Evolutionary conservation across 2,329 filamentous ascomycete species (phyloP).

Genomic region (Aspergillus sp.): DNA sequence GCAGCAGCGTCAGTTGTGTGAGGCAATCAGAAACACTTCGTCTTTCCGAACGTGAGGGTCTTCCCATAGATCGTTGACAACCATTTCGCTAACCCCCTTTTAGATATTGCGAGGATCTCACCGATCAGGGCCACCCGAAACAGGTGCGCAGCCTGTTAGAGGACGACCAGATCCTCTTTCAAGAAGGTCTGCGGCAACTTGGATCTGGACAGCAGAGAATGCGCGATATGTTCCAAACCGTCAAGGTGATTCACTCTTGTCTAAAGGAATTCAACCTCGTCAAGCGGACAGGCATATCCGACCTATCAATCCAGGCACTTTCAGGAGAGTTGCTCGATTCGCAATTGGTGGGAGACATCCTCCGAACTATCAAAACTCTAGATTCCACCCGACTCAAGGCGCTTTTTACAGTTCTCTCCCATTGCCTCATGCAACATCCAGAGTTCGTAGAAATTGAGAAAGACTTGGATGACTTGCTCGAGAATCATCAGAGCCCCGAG

Average conservation of each 20-base stretch:
- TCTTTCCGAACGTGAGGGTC: slow-evolving; percentile 52
- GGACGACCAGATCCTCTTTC: slow-evolving; percentile 49
- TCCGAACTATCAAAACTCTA: slow-evolving; percentile 53
- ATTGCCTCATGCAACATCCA: slow-evolving; percentile 31
- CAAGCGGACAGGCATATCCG: slow-evolving; percentile 34
- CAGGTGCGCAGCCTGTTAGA: slow-evolving; percentile 49
- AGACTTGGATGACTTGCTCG: slow-evolving; percentile 50
- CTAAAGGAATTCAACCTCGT: slow-evolving; percentile 28
- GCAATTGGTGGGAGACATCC: slow-evolving; percentile 51
- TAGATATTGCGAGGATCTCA: slow-evolving; percentile 43
- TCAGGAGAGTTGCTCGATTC: slow-evolving; percentile 55
- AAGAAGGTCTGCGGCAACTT: slow-evolving; percentile 41
- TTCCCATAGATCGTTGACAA: background rate
- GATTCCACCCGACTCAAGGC: slow-evolving; percentile 50
- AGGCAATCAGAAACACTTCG: slow-evolving; percentile 56
- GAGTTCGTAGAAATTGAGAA: slow-evolving; percentile 45
- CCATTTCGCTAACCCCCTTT: slow-evolving; percentile 14
- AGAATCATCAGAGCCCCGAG: slow-evolving; percentile 47
- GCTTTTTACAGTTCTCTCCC: slow-evolving; percentile 41
- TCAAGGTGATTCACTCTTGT: slow-evolving; percentile 28
- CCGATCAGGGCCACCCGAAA: slow-evolving; percentile 36
- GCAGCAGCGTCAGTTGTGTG: slow-evolving; percentile 46
- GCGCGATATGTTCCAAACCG: slow-evolving; percentile 33
- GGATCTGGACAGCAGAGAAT: slow-evolving; percentile 41
- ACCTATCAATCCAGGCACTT: slow-evolving; percentile 43